These are phyloP conservation scores for Aspergillus avenaceus DNA, from an alignment of 495 filamentous ascomycete species.

Conservation along the genomic window DNA sequence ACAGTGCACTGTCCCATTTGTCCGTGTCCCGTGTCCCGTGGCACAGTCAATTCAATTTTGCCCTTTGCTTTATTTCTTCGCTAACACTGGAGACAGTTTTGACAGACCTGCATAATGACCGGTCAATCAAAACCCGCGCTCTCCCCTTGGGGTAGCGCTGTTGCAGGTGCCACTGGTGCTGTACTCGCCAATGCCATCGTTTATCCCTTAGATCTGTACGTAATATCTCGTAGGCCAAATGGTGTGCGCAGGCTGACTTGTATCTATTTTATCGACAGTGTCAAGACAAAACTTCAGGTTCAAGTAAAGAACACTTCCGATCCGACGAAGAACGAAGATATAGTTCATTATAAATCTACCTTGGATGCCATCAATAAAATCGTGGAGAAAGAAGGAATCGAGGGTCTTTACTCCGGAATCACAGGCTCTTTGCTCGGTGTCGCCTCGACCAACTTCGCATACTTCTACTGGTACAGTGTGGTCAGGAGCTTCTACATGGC, in stretches of 20 bases:
- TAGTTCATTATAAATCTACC: conserved; percentile 77
- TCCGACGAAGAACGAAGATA: conserved; percentile 29
- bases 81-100: neutral
- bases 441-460: conserved; percentile 96
- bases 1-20: neutral
- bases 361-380: conserved; percentile 88
- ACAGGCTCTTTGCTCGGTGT: conserved; percentile 82
- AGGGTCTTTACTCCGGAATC: conserved; percentile 87
- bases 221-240: too few species aligned
- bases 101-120: conserved; percentile 51
- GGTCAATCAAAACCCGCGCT: conserved; percentile 78
- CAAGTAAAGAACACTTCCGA: conserved; percentile 65
- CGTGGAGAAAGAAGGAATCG: conserved; percentile 70
- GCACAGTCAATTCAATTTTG: too few species aligned
- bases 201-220: conserved; percentile 95
- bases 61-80: neutral
- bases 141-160: conserved; percentile 89
- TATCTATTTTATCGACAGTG: conserved; percentile 48
- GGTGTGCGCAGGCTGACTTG: conserved; percentile 3
- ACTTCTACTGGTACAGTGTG: conserved; percentile 98
- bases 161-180: conserved; percentile 90
- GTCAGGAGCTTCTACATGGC: conserved; percentile 80
- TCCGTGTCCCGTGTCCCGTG: too few species aligned
- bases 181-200: conserved; percentile 94
- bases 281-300: conserved; percentile 96